A percentile compares a stretch with the other conserved stretches of the same genome.
phyloP scores from a whole-genome alignment of 768 basidiomycete genomes.

The Trametes cinnabarina region DNA sequence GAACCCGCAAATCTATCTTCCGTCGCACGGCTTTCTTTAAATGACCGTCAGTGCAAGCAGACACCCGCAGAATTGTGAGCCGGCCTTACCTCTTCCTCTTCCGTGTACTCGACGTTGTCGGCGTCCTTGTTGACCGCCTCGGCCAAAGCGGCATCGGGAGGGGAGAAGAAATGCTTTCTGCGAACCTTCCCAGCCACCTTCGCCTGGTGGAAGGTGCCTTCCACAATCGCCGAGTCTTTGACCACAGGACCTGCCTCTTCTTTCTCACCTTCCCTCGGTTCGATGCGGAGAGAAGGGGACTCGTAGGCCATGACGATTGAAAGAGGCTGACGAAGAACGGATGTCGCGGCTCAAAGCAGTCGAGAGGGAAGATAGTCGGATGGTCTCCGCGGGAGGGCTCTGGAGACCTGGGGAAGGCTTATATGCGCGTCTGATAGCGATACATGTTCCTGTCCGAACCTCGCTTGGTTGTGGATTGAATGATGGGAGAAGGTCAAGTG shows the following conservation, averaged over 20 bases:
- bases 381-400: not conserved
- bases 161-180: slow-evolving; percentile 28
- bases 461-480: not conserved
- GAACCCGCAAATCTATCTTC: slow-evolving; percentile 52
- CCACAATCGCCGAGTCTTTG: slow-evolving; percentile 18
- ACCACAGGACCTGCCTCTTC: slow-evolving; percentile 8
- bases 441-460: not conserved
- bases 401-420: not conserved
- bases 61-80: not conserved
- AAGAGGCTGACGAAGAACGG: not conserved
- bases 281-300: not conserved
- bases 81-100: slow-evolving; percentile 45
- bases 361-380: not conserved
- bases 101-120: slow-evolving; percentile 44
- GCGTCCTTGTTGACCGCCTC: slow-evolving; percentile 53
- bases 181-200: slow-evolving; percentile 30
- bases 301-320: not conserved
- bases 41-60: not conserved
- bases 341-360: not conserved
- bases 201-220: slow-evolving; percentile 44
- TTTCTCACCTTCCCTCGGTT: slow-evolving; percentile 3
- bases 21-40: slow-evolving; percentile 41
- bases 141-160: slow-evolving; percentile 35
- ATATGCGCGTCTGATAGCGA: not conserved
- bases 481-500: slow-evolving; percentile 14